A percentile compares a stretch with the other conserved stretches of the same genome.
These are phyloP conservation scores for Pinus taeda DNA, from an alignment of 75 land plant species.

Conservation along the genomic window DNA sequence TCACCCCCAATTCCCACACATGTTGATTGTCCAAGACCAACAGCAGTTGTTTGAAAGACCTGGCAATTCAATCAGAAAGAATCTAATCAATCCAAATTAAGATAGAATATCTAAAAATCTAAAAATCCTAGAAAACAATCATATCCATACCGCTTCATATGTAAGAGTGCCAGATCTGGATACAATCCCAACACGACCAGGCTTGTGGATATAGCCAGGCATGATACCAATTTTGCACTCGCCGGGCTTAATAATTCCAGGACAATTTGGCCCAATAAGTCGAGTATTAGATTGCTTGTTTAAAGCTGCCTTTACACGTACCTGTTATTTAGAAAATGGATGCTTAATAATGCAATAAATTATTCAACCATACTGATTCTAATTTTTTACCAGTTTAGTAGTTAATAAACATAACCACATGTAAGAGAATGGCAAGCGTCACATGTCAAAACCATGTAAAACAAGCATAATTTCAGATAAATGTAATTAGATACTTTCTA, in stretches of 20 bases:
- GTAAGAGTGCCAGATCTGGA: conserved; percentile 95
- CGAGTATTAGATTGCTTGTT: conserved; percentile 81
- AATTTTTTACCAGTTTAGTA: too few relatives aligned
- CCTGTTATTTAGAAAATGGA: conserved; percentile 25
- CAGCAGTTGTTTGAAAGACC: conserved; percentile 98
- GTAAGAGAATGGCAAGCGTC: background rate
- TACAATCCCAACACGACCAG: conserved; percentile 89
- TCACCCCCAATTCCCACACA: conserved; percentile 98
- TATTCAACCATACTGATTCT: background rate
- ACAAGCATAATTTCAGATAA: background rate
- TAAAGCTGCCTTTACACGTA: conserved; percentile 85
- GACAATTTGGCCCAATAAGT: conserved; percentile 93
- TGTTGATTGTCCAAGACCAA: conserved; percentile 92
- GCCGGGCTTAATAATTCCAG: conserved; percentile 97
- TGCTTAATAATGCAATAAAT: background rate
- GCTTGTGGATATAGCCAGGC: conserved; percentile 97
- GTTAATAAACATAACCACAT: too few relatives aligned
- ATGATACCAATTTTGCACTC: conserved; percentile 97
- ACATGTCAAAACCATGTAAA: background rate
- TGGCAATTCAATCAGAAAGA: conserved; percentile 9
- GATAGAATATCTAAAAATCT: background rate
- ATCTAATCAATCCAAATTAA: background rate
- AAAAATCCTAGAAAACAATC: background rate
- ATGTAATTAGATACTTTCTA: background rate
- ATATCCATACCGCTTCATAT: conserved; percentile 79